These are phyloP conservation scores for Mortierella sp. DNA, from an alignment of 371 early-diverging fungal genomes.

Conservation along the genomic window DNA sequence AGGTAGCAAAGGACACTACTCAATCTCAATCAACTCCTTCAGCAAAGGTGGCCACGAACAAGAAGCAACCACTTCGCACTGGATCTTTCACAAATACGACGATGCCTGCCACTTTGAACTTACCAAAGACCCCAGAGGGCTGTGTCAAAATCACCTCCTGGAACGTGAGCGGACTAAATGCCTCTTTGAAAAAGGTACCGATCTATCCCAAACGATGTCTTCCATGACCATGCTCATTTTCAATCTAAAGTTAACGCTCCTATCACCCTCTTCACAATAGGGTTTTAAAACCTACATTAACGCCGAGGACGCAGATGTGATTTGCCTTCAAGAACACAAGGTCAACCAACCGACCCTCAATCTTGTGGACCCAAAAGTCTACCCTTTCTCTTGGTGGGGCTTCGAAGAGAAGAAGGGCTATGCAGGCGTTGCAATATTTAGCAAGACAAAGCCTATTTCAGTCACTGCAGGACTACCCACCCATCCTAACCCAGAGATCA, in stretches of 20 bases:
- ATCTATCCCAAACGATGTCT: not conserved
- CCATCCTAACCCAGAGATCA: constrained; percentile 52
- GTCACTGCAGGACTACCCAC: constrained; percentile 73
- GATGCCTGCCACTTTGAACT: constrained; percentile 67
- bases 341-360: constrained; percentile 65
- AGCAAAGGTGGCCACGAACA: constrained; percentile 17
- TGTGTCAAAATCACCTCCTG: constrained; percentile 81
- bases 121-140: constrained; percentile 58
- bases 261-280: not conserved
- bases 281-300: constrained; percentile 80
- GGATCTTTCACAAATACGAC: constrained; percentile 67
- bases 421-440: constrained; percentile 83
- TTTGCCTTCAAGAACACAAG: no score
- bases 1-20: no score
- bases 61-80: constrained; percentile 30
- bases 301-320: constrained; percentile 82
- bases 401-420: constrained; percentile 85
- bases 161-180: constrained; percentile 82
- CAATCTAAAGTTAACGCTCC: not conserved
- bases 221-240: not conserved
- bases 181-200: constrained; percentile 78
- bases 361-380: constrained; percentile 65
- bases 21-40: no score
- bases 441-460: constrained; percentile 78
- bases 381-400: constrained; percentile 80